Evolutionary conservation across 495 filamentous ascomycete species (phyloP), one percentile per base, ranked within the genome.

Genomic region (Tirmania nivea): DNA sequence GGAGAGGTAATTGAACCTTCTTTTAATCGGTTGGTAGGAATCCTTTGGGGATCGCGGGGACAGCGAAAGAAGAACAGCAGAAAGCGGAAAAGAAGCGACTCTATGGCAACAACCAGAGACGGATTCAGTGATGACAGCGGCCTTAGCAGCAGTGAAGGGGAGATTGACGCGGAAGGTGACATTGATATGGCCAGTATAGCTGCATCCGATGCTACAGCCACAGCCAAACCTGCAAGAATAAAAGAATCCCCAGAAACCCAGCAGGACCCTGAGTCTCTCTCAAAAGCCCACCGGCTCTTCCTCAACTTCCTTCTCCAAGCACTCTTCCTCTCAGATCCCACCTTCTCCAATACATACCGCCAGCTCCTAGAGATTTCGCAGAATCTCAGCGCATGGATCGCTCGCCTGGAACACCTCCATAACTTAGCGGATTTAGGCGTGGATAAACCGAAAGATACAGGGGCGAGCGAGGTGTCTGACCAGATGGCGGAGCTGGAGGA

Each of bases 1-100:
- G 85, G 83, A 3, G 86, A 95, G 64, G 81, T 95, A 1, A 77
- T 94, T 16, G 75, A 80, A 52, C 79, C 78, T 9, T 81, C 84
- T 0, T 93, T 64, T 35, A 31, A 34, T 3, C 35, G 49, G 39
- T 55, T 65, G 20, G 55, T 61, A 45, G 35, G 20, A 2, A 55
- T 58, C 12, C 59, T 61, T 3, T 59, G 83, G 73, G 70, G 66
- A 70, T 84, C 82, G 64, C 83, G 73, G 48, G 68, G 72, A 52
- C 52, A 9, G 73, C 73, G 73, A 58, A 75, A 8, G 58, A 51
- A 4, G 66, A 64, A 51, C 42, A 36, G n/a, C 47, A 36, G 20
- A 54, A 52, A 3, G 53, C 55, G 8, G 35, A 50, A 12, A n/a
- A 48, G 2, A 19, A 54, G 3, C 53, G 39, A 45, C 17, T 14